These are phyloP conservation scores for Candida alai DNA, from an alignment of 805 yeast genomes.

Conservation along the genomic window DNA sequence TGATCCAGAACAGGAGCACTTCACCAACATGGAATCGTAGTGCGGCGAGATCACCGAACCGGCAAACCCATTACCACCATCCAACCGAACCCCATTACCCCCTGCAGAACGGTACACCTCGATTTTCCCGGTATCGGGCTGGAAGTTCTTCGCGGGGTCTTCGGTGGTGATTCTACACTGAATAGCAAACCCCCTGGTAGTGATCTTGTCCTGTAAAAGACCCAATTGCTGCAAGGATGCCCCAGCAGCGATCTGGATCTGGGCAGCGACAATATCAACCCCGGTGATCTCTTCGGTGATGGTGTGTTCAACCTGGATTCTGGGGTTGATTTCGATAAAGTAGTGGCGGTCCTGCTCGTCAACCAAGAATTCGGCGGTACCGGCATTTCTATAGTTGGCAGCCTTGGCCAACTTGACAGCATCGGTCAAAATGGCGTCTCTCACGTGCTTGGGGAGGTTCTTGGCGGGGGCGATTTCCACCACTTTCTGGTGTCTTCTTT, in stretches of 20 bases:
- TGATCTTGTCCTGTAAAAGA: slow-evolving; percentile 87
- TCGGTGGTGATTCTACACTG: slow-evolving; percentile 99
- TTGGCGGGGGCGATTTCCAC: slow-evolving; percentile 98
- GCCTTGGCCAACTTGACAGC: slow-evolving; percentile 88
- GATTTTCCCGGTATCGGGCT: slow-evolving; percentile 97
- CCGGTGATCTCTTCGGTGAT: slow-evolving; percentile 99
- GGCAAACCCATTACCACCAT: slow-evolving; percentile 98
- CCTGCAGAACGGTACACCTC: slow-evolving; percentile 98
- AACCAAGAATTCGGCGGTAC: slow-evolving; percentile 96
- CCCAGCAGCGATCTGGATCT: slow-evolving; percentile 98
- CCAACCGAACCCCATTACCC: slow-evolving; percentile 98
- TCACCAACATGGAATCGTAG: slow-evolving; percentile 97
- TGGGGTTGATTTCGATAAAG: slow-evolving; percentile 96
- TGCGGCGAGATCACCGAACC: slow-evolving; percentile 96
- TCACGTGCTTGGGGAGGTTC: slow-evolving; percentile 73
- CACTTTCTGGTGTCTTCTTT: slow-evolving; percentile 98
- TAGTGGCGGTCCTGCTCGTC: slow-evolving; percentile 93
- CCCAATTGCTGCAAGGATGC: slow-evolving; percentile 91
- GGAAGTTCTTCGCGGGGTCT: slow-evolving; percentile 94
- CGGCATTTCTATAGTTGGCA: slow-evolving; percentile 93
- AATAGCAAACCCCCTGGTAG: slow-evolving; percentile 95
- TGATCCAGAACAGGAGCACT: slow-evolving; percentile 95
- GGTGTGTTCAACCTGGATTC: slow-evolving; percentile 97
- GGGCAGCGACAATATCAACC: slow-evolving; percentile 96
- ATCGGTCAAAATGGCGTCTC: slow-evolving; percentile 90